Evolutionary conservation across 306 rosid genomes (phyloP).

Genomic region (Gillenia trifoliata): DNA sequence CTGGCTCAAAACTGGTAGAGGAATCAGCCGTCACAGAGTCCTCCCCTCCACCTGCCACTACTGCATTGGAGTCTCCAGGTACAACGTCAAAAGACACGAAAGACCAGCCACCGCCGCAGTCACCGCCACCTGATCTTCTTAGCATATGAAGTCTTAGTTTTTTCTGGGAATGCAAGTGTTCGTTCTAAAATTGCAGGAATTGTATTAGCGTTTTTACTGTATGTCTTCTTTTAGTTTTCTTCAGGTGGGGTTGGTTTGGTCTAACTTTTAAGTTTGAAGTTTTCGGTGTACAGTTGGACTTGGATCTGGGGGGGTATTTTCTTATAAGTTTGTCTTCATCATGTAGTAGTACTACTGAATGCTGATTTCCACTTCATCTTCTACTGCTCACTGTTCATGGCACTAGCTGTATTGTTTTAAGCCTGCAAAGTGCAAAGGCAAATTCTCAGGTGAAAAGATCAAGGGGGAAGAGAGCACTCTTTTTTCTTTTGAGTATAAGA

Average conservation of each 20-base stretch:
- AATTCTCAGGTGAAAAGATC: constrained; percentile 17
- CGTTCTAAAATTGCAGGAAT: constrained; percentile 24
- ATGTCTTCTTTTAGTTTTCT: constrained; percentile 20
- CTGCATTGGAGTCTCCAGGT: constrained; percentile 43
- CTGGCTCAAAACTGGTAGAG: constrained; percentile 39
- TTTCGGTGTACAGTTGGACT: constrained; percentile 58
- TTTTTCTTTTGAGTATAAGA: not conserved
- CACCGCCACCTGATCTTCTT: constrained; percentile 78
- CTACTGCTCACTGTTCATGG: constrained; percentile 21
- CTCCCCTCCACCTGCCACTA: constrained; percentile 31
- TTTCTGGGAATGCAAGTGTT: constrained; percentile 25
- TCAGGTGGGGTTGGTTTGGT: constrained; percentile 32
- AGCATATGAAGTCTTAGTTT: constrained; percentile 51
- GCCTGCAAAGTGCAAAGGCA: constrained; percentile 9
- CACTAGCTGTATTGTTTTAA: constrained; percentile 23
- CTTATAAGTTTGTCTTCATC: not conserved
- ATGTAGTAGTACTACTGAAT: constrained; percentile 21
- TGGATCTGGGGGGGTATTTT: constrained; percentile 44
- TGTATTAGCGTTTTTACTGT: constrained; percentile 12
- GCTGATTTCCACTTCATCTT: constrained; percentile 5
- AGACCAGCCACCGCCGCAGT: constrained; percentile 40
- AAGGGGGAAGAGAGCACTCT: not conserved
- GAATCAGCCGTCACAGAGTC: constrained; percentile 42
- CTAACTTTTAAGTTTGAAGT: constrained; percentile 37
- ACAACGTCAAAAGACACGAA: constrained; percentile 36